Evolutionary conservation across 495 filamentous ascomycete genomes (phyloP).

Genomic region (Pyrenula aspistea): DNA sequence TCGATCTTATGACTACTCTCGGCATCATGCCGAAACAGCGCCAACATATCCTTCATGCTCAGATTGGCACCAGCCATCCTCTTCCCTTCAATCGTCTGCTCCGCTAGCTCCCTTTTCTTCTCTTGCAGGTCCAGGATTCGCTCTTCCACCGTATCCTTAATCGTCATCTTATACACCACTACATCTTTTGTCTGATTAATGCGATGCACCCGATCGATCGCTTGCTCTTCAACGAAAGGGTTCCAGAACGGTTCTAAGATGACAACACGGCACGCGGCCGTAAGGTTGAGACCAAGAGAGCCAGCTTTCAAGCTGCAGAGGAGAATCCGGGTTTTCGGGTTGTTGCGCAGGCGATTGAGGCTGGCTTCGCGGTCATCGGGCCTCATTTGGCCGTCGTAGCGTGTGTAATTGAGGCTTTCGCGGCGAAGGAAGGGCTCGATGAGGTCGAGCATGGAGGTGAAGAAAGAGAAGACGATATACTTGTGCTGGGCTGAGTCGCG

Average conservation of each 20-base stretch:
- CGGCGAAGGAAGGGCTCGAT: constrained; percentile 79
- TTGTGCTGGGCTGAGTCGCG: constrained; percentile 71
- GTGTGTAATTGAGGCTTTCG: constrained; percentile 61
- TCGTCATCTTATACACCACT: constrained; percentile 83
- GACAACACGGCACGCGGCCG: constrained; percentile 82
- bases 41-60: constrained; percentile 85
- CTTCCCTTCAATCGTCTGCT: constrained; percentile 73
- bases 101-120: constrained; percentile 78
- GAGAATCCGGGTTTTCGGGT: constrained; percentile 60
- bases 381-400: constrained; percentile 93
- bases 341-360: constrained; percentile 60
- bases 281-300: constrained; percentile 84
- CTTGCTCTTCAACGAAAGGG: constrained; percentile 96
- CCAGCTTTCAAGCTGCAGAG: constrained; percentile 91
- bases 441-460: constrained; percentile 95
- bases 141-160: constrained; percentile 77
- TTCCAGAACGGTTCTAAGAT: constrained; percentile 99
- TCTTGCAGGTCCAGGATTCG: constrained; percentile 86
- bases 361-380: constrained; percentile 87
- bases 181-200: constrained; percentile 92
- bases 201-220: constrained; percentile 94
- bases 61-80: constrained; percentile 59
- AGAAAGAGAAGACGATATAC: constrained; percentile 96
- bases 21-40: constrained; percentile 72
- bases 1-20: constrained; percentile 32